Conservation (phyloP, 225 moss, liverwort and hornwort genomes). For the Asterella californica region DNA sequence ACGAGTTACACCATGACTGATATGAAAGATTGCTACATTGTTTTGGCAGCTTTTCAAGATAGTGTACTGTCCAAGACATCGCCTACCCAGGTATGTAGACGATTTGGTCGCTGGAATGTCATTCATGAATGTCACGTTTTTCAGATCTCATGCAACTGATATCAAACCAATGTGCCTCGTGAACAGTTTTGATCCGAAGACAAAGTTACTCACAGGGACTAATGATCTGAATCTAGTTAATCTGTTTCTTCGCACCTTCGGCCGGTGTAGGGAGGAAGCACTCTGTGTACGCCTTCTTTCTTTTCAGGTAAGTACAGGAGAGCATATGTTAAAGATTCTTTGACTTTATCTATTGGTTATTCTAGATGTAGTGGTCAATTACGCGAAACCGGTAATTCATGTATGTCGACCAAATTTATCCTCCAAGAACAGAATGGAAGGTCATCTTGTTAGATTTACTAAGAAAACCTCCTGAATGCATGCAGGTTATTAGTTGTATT, state of each 20-base stretch:
- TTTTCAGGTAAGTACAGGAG: constrained; percentile 58
- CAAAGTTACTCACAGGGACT: constrained; percentile 75
- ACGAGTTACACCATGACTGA: background rate
- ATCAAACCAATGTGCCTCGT: constrained; percentile 1
- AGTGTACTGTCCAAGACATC: constrained; percentile 93
- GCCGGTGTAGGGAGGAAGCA: constrained; percentile 79
- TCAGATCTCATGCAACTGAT: background rate
- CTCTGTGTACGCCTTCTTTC: constrained; percentile 76
- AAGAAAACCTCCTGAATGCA: background rate
- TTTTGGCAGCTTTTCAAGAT: constrained; percentile 63
- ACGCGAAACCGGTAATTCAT: background rate
- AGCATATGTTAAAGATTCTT: background rate
- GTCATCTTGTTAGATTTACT: constrained; percentile 5
- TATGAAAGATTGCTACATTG: background rate
- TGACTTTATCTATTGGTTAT: background rate
- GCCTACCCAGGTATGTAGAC: constrained; percentile 60
- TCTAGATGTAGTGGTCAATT: background rate
- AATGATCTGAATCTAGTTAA: constrained; percentile 96
- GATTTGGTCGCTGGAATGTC: background rate
- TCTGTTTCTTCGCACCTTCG: constrained; percentile 82
- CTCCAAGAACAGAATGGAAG: background rate
- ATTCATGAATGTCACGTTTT: background rate
- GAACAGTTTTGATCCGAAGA: constrained; percentile 76
- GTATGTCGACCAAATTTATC: background rate
- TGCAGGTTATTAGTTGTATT: constrained; percentile 69